These are phyloP conservation scores for Boeremia lycopersici DNA, from an alignment of 2,329 filamentous ascomycete species.

Conservation along the genomic window DNA sequence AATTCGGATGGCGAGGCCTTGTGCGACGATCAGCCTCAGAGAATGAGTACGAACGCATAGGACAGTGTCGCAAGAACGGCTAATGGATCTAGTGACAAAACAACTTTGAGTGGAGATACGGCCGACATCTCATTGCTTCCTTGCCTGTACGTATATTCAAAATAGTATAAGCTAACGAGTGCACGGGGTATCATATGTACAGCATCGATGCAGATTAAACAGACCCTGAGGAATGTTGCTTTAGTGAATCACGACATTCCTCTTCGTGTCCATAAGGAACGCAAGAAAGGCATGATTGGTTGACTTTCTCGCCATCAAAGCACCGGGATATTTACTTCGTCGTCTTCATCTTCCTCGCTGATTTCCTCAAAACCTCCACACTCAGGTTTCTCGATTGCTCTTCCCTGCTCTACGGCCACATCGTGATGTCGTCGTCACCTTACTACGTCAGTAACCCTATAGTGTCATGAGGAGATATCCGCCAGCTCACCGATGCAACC, in stretches of 20 bases:
- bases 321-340: constrained; percentile 7
- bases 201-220: too few relatives aligned
- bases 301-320: neutral
- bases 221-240: too few relatives aligned
- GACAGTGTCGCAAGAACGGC: neutral
- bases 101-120: neutral
- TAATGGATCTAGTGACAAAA: neutral
- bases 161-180: too few relatives aligned
- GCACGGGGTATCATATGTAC: too few relatives aligned
- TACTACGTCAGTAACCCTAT: neutral
- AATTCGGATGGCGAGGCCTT: too few relatives aligned
- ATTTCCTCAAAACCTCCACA: neutral
- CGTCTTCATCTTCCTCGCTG: constrained; percentile 4
- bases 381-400: neutral
- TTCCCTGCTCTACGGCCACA: neutral
- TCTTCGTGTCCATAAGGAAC: too few relatives aligned
- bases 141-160: neutral
- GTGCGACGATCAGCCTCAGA: neutral
- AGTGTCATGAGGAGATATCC: neutral
- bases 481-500: constrained; percentile 1
- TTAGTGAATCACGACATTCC: neutral
- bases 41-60: neutral
- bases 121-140: neutral
- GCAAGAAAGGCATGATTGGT: neutral
- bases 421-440: neutral